Evolutionary conservation across 306 rosid genomes (phyloP).

Genomic region (Acacia melanoxylon): DNA sequence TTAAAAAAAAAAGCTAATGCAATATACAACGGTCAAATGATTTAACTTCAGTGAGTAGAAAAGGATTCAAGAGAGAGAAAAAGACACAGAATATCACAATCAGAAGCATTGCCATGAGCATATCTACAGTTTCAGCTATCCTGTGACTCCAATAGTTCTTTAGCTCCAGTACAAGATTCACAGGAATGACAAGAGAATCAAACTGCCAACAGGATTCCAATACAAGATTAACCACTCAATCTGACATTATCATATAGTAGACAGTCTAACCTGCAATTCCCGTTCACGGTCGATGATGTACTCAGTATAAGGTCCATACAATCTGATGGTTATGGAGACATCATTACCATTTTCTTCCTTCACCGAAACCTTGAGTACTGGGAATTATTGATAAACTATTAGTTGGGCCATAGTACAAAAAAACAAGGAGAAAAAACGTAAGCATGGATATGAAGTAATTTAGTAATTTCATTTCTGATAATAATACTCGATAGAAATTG

Average conservation of each 20-base stretch:
- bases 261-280: conserved; percentile 73
- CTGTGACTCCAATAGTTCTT: conserved; percentile 8
- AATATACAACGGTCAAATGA: background rate
- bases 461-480: background rate
- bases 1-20: background rate
- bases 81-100: background rate
- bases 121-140: background rate
- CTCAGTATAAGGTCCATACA: conserved; percentile 93
- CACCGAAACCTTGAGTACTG: conserved; percentile 81
- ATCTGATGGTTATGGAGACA: conserved; percentile 58
- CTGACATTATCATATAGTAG: conserved; percentile 10
- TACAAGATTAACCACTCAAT: background rate
- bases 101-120: conserved; percentile 13
- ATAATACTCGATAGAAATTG: background rate
- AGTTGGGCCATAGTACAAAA: conserved; percentile 18
- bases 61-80: background rate
- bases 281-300: conserved; percentile 77
- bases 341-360: conserved; percentile 51
- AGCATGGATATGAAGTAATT: background rate
- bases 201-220: background rate
- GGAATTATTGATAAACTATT: conserved; percentile 21
- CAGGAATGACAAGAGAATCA: background rate
- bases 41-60: background rate
- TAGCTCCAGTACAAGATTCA: conserved; percentile 8
- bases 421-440: background rate